Conservation (phyloP, 192 early-diverging fungal species). For the Diversispora eburnea region DNA sequence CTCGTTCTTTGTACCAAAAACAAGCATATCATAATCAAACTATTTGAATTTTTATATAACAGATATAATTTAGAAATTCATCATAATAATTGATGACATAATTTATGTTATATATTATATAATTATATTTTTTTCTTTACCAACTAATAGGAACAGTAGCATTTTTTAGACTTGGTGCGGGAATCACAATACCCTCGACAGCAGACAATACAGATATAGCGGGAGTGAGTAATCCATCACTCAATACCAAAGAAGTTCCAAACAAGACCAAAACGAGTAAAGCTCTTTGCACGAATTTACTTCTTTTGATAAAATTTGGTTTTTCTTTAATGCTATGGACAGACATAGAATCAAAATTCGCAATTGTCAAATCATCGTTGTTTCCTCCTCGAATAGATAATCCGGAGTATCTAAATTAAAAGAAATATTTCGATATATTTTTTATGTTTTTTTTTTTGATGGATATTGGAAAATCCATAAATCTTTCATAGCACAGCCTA, state of each 20-base stretch:
- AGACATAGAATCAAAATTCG: not conserved
- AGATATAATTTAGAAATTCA: too few species aligned
- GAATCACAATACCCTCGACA: conserved; percentile 4
- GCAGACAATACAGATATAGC: conserved; percentile 22
- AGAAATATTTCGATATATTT: too few species aligned
- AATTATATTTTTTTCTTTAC: too few species aligned
- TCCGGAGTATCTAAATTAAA: not conserved
- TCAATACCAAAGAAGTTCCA: not conserved
- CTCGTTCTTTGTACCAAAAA: conserved; percentile 47
- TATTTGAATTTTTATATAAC: too few species aligned
- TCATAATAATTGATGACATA: too few species aligned
- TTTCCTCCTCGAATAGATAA: not conserved
- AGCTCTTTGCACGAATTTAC: not conserved
- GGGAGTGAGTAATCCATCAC: conserved; percentile 7
- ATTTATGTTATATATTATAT: too few species aligned
- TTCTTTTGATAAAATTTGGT: not conserved
- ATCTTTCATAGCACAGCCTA: not conserved
- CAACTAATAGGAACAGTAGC: not conserved
- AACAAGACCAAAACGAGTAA: not conserved
- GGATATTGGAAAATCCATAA: too few species aligned
- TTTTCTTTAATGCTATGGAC: not conserved
- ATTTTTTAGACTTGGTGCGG: not conserved
- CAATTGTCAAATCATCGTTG: not conserved
- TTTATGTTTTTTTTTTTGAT: too few species aligned
- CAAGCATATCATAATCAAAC: conserved; percentile 42